phyloP scores from a whole-genome alignment of 2,329 filamentous ascomycete genomes.

The Rhynchosporium graminicola region DNA sequence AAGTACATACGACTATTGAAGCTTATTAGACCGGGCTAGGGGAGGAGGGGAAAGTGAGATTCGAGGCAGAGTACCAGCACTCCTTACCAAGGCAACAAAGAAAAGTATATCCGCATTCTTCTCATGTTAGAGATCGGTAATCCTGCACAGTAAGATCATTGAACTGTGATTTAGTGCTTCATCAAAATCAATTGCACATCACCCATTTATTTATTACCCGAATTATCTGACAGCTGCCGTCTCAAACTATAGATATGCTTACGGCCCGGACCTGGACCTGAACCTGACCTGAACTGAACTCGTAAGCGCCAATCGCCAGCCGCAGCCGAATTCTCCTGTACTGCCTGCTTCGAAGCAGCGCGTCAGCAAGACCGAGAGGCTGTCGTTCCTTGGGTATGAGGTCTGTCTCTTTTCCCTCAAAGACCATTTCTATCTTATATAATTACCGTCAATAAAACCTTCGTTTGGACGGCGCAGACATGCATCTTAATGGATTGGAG shows the following conservation, averaged over 20 bases:
- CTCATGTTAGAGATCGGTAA: neutral
- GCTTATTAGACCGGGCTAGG: too few species aligned
- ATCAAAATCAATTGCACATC: neutral
- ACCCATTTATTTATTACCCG: neutral
- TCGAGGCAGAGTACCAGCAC: constrained; percentile 1
- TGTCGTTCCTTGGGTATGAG: constrained; percentile 1
- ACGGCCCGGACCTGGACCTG: too few species aligned
- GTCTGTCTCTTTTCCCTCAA: neutral
- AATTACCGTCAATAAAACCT: constrained; percentile 6
- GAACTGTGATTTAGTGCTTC: neutral
- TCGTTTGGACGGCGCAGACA: neutral
- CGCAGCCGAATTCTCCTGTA: constrained; percentile 4
- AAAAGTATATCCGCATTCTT: neutral
- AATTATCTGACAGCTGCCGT: neutral
- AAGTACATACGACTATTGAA: neutral
- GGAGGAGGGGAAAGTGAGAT: neutral
- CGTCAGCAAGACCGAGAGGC: neutral
- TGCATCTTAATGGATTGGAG: constrained; percentile 8
- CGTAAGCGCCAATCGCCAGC: constrained; percentile 10
- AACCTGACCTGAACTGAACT: neutral
- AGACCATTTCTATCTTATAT: constrained; percentile 2
- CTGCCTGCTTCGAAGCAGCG: constrained; percentile 10
- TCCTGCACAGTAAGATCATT: neutral
- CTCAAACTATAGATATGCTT: neutral
- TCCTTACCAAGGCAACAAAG: constrained; percentile 5